phyloP scores from a whole-genome alignment of 2,329 filamentous ascomycete genomes.

The Penicillium decumbens region DNA sequence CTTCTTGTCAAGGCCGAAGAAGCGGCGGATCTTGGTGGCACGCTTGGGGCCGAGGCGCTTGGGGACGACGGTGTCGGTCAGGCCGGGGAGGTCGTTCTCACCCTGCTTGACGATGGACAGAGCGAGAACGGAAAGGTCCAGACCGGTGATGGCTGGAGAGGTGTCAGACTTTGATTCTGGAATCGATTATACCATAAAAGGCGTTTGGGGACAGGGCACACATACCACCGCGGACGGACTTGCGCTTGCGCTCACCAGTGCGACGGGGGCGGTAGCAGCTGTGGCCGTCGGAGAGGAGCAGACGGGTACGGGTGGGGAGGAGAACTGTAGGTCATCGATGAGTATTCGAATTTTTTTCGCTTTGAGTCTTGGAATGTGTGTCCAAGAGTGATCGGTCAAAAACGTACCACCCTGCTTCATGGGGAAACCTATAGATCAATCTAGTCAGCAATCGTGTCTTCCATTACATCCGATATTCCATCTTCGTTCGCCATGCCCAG shows the following conservation, averaged over 20 bases:
- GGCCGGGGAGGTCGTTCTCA: conserved; percentile 84
- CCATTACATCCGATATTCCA: neutral
- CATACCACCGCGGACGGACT: conserved; percentile 79
- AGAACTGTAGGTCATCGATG: conserved; percentile 51
- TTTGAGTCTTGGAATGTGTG: conserved; percentile 18
- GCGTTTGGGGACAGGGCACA: conserved; percentile 8
- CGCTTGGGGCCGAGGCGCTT: conserved; percentile 99
- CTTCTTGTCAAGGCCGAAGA: conserved; percentile 99
- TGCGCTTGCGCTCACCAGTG: conserved; percentile 98
- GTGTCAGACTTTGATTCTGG: conserved; percentile 10
- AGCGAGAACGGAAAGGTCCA: conserved; percentile 91
- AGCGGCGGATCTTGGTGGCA: conserved; percentile 98
- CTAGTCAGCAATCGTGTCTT: conserved; percentile 25
- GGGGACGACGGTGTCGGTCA: conserved; percentile 96
- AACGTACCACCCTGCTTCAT: conserved; percentile 92
- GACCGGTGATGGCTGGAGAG: conserved; percentile 78
- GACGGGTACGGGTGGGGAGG: conserved; percentile 96
- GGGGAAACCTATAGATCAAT: conserved; percentile 64
- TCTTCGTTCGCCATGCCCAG: neutral
- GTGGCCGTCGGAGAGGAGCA: conserved; percentile 94
- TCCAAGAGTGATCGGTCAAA: conserved; percentile 14
- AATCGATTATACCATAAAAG: neutral
- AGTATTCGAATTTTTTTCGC: conserved; percentile 22
- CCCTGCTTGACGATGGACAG: conserved; percentile 98
- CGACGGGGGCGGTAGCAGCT: conserved; percentile 97